Evolutionary conservation across 202 grass and related monocot species (phyloP).

Genomic region (Miscanthus sacchariflorus): DNA sequence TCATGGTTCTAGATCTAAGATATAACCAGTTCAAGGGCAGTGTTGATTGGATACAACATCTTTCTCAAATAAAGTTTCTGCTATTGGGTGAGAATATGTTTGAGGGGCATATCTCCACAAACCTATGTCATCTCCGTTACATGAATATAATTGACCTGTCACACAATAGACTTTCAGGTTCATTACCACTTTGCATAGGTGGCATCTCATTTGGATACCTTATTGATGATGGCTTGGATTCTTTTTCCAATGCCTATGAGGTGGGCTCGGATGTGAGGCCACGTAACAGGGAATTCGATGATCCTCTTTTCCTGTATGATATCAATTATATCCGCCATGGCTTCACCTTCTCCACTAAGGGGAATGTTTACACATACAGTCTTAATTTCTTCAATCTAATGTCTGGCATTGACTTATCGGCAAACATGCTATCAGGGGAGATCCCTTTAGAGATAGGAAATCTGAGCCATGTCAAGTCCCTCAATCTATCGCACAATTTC

Average conservation of each 20-base stretch:
- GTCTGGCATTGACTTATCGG: slow-evolving; percentile 34
- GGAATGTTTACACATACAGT: not conserved
- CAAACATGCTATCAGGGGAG: slow-evolving; percentile 37
- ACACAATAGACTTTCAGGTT: slow-evolving; percentile 5
- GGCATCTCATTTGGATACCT: slow-evolving; percentile 26
- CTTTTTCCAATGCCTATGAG: no score
- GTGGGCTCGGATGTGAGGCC: no score
- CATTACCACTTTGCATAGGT: slow-evolving; percentile 33
- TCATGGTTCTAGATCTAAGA: slow-evolving; percentile 12
- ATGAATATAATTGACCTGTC: slow-evolving; percentile 42
- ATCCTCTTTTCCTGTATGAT: not conserved
- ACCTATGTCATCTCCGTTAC: not conserved
- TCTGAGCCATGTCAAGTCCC: not conserved
- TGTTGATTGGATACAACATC: slow-evolving; percentile 18
- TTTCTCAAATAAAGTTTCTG: not conserved
- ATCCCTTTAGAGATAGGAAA: slow-evolving; percentile 1
- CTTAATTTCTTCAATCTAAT: not conserved
- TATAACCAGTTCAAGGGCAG: slow-evolving; percentile 35
- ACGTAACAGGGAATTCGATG: no score
- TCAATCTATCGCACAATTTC: not conserved
- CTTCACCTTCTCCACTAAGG: slow-evolving; percentile 28
- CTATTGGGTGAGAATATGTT: slow-evolving; percentile 5
- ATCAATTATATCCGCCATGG: not conserved
- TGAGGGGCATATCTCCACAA: not conserved
- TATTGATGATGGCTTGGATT: not conserved